Evolutionary conservation across 108 stramenopile species (phyloP).

Genomic region (Schizochytrium sp.): DNA sequence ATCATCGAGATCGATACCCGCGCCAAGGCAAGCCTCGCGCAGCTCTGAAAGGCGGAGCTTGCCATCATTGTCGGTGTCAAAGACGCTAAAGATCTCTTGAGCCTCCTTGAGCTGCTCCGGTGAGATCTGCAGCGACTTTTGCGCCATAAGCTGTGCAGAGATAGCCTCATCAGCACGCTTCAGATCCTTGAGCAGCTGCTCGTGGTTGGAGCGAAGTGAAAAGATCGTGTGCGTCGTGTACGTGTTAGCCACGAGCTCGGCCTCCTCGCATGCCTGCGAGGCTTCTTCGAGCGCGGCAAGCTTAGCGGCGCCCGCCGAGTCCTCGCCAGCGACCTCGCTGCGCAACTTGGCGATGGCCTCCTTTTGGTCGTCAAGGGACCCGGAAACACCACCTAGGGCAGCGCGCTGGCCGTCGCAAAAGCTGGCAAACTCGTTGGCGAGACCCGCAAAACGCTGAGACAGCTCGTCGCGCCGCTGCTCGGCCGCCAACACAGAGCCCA

Average conservation of each 20-base stretch:
- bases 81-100: conserved; percentile 1
- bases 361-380: neutral
- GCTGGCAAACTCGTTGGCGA: neutral
- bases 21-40: neutral
- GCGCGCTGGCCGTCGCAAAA: neutral
- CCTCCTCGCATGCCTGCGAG: neutral
- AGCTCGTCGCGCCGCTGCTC: neutral
- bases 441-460: neutral
- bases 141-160: neutral
- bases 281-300: neutral
- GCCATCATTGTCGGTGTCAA: neutral
- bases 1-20: neutral
- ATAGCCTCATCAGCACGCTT: conserved; percentile 7
- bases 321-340: neutral
- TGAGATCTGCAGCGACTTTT: neutral
- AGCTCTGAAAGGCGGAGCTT: neutral
- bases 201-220: neutral
- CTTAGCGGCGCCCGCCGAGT: neutral
- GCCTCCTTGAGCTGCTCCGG: conserved; percentile 14
- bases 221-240: conserved; percentile 12
- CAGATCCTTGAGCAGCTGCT: conserved; percentile 18
- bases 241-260: conserved; percentile 18
- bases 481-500: neutral
- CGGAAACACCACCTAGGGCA: neutral
- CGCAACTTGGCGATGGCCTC: neutral